Percentiles rank a stretch among this genome's conserved stretches.
These are phyloP conservation scores for Saccharomycopsis malanga DNA, from an alignment of 805 yeast genomes.

Conservation along the genomic window DNA sequence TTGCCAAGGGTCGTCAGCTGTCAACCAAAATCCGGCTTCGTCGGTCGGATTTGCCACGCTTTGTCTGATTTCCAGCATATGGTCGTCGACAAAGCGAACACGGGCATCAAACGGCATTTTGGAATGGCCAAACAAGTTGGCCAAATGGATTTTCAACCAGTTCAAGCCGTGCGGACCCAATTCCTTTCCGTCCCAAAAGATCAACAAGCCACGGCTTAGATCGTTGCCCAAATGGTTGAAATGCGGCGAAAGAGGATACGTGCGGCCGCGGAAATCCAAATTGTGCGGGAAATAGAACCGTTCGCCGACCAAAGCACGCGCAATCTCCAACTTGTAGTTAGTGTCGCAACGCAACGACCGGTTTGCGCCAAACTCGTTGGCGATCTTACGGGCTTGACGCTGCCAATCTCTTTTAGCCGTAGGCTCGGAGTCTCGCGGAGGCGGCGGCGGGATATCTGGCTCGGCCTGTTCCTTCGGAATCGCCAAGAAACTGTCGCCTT, in stretches of 20 bases:
- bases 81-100: slow-evolving; percentile 49
- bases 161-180: slow-evolving; percentile 57
- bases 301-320: slow-evolving; percentile 84
- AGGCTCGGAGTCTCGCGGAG: slow-evolving; percentile 67
- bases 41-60: slow-evolving; percentile 59
- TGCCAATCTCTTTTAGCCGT: slow-evolving; percentile 62
- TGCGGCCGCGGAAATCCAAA: slow-evolving; percentile 77
- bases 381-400: slow-evolving; percentile 46
- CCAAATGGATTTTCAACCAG: slow-evolving; percentile 73
- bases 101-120: slow-evolving; percentile 64
- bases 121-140: slow-evolving; percentile 69
- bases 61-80: slow-evolving; percentile 45
- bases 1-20: slow-evolving; percentile 83
- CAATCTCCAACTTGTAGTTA: slow-evolving; percentile 90
- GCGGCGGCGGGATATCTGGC: slow-evolving; percentile 46
- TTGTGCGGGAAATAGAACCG: slow-evolving; percentile 74
- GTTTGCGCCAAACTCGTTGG: slow-evolving; percentile 54
- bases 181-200: slow-evolving; percentile 71
- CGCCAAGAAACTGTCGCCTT: slow-evolving; percentile 66
- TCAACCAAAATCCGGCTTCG: slow-evolving; percentile 57
- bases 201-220: slow-evolving; percentile 60
- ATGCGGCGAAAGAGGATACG: slow-evolving; percentile 75
- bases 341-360: slow-evolving; percentile 91
- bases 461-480: slow-evolving; percentile 53
- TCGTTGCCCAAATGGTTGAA: slow-evolving; percentile 79